Base-by-base conservation (phyloP, 2,329 filamentous ascomycete species). In the Colletotrichum agaves region DNA sequence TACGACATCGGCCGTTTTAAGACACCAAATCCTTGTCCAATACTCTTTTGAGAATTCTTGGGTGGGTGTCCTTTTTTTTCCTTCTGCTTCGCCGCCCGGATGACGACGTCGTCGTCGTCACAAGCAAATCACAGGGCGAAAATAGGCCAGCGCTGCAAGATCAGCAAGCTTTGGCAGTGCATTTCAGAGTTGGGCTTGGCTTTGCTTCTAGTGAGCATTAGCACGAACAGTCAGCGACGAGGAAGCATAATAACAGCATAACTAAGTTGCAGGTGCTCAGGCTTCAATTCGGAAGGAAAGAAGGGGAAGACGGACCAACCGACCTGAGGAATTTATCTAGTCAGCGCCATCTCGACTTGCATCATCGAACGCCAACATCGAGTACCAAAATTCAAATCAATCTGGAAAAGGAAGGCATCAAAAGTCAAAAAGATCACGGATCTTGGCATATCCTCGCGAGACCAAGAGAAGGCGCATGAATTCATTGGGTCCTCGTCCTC, bases 171-270 rank as follows among this genome's bases (percentile, higher is more conserved):
- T 52, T 61, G 46, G 31, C 47, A 27, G 35, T 56, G 58, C 46
- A 61, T 50, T 23, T 27, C 6, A 7, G 27, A 27, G 27, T 27
- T 27, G 27, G 27, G 6, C 27, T 27, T 27, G 27, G 27, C 27
- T 7, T 8, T 27, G 27, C 27, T 27, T 27, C 8, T 27, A 27
- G 1, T 27, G 1, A 27, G 23, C 23, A 27, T 41, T 50, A 44
- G 44, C 46, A 58, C 59, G 43, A 47, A 61, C 63, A 46, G 19
- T 52, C 53, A 47, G 61, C 37, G 52, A 57, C 47, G 19, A 31
- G 10, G 6, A 57, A 49, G 59, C 63, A 67, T 46, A 13, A 67
- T 46, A 13, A 52, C 13, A 21, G 49, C 63, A 56, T 37, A 49
- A 57, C 27, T 27, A 27, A 27, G 27, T 27, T 27, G 27, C 27